These are phyloP conservation scores for Castanea mollissima DNA, from an alignment of 306 rosid species.

Conservation along the genomic window DNA sequence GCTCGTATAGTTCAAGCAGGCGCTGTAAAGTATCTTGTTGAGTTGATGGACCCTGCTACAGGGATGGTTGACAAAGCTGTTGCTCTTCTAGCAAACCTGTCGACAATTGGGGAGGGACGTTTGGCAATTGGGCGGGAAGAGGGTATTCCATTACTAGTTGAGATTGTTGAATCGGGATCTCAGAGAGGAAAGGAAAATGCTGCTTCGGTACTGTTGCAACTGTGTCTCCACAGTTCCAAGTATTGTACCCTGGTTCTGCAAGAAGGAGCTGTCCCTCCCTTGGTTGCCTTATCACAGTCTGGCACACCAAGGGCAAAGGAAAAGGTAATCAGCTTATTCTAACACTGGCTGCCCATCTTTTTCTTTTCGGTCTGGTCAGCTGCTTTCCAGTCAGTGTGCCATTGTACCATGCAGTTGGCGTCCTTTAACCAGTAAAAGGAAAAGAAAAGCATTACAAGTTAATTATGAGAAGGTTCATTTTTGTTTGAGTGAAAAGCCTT, in stretches of 20 bases:
- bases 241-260: conserved; percentile 82
- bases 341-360: neutral
- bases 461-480: neutral
- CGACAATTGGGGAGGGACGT: conserved; percentile 80
- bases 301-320: conserved; percentile 93
- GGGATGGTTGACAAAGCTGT: conserved; percentile 94
- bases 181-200: conserved; percentile 92
- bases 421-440: no score
- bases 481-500: neutral
- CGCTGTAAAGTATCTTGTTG: conserved; percentile 77
- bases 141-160: conserved; percentile 82
- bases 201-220: conserved; percentile 75
- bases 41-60: conserved; percentile 57
- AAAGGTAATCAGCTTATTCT: conserved; percentile 57
- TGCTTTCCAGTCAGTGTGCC: conserved; percentile 1
- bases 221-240: conserved; percentile 77
- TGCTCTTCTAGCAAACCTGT: conserved; percentile 84
- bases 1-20: conserved; percentile 91
- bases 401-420: neutral
- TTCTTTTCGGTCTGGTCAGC: neutral
- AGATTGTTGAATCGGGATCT: conserved; percentile 79
- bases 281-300: conserved; percentile 83
- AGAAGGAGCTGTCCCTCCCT: conserved; percentile 99
- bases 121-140: conserved; percentile 61
- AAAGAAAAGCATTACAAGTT: no score